Evolutionary conservation across 2,329 filamentous ascomycete species (phyloP), one percentile per base, ranked within the genome.

Genomic region (Neophaeococcomyces aloes): DNA sequence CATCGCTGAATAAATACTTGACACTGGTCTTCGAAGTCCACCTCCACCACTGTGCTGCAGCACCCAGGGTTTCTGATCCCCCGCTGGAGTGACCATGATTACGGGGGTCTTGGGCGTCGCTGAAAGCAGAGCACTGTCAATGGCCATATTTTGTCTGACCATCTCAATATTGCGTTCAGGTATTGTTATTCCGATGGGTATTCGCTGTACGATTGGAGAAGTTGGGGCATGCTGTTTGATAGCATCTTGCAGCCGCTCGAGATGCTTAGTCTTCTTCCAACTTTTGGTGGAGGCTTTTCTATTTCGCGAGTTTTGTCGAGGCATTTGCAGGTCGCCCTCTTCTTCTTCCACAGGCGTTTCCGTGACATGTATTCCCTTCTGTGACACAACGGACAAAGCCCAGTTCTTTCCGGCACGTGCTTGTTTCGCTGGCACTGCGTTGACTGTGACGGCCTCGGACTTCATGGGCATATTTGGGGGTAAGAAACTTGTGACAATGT

Each of bases 31-130:
- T 63, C 25, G 4, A 3, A 11, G 3, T 7, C 7, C 8, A 14
- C 19, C 7, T 35, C 21, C 13, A 30, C 34, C n/a, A 7, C 17
- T 18, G 13, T 34, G 17, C 17, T 44, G 19, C 23, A 31, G 49
- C 7, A 48, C 43, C 37, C 57, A 55, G 1, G 52, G 49, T 23
- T 55, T 55, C 8, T 58, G 46, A 13, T 50, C 45, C n/a, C 63
- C 57, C 7, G 67, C 66, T 3, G 68, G 65, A 0, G 68, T 71
- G 13, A 71, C 57, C 13, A 70, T 52, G 33, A 70, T 70, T 1
- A 63, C 62, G 3, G 67, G 67, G 1, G 67, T 69, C 14, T 60
- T 56, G 1, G 66, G 65, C 2, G 64, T 65, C 10, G 52, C 52
- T 42, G 57, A 56, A 21, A 53, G 57, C 5, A 54, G 50, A 21